Conservation (phyloP, 192 early-diverging fungal species). For the Chytriomyces hyalinus region DNA sequence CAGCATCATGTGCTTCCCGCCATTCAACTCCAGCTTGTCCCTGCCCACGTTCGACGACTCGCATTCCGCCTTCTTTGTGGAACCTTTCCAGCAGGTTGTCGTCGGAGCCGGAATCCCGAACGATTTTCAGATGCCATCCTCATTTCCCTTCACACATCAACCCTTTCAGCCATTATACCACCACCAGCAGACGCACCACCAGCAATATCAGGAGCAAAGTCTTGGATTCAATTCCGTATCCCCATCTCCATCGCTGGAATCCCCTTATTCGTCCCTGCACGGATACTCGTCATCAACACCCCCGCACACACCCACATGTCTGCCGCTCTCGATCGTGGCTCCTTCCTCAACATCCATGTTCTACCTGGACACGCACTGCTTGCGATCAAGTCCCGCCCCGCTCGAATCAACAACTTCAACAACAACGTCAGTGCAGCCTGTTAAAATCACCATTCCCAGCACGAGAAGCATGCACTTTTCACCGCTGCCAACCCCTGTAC, state of each 20-base stretch:
- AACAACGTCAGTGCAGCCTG: background rate
- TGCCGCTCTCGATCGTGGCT: background rate
- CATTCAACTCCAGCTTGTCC: too few species aligned
- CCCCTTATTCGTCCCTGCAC: background rate
- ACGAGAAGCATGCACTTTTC: background rate
- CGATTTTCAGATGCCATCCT: background rate
- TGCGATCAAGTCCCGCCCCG: background rate
- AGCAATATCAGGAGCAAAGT: background rate
- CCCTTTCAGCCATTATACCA: background rate
- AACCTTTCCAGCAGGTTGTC: background rate
- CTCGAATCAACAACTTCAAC: background rate
- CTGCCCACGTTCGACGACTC: too few species aligned
- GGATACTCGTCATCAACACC: background rate
- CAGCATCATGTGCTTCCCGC: too few species aligned
- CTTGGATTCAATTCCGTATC: background rate
- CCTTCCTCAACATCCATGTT: background rate
- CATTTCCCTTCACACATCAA: background rate
- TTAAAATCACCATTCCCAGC: background rate
- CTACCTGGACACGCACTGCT: background rate
- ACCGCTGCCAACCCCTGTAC: too few species aligned
- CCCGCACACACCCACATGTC: background rate
- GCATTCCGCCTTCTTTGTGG: too few species aligned
- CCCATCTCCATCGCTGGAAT: background rate
- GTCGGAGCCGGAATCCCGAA: background rate
- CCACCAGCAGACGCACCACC: background rate